A percentile compares a stretch with the other conserved stretches of the same genome.
Conservation (phyloP, 805 yeast species). For the Barnettozyma siamensis region DNA sequence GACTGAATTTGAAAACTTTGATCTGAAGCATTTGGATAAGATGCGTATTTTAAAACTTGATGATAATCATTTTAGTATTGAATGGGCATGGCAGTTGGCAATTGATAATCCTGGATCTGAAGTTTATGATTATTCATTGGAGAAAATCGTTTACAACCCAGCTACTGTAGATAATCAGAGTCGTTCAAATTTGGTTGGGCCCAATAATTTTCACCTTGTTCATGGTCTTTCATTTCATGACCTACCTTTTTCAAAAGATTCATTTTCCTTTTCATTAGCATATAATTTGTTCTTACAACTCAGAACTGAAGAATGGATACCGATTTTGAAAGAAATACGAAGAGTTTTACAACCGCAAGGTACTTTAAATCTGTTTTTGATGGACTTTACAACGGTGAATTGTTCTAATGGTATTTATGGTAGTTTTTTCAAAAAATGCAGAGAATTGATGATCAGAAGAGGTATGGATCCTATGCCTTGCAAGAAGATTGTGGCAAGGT, state of each 20-base stretch:
- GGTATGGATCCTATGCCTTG: slow-evolving; percentile 25
- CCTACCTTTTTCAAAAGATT: slow-evolving; percentile 17
- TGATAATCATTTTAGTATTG: slow-evolving; percentile 12
- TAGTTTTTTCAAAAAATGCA: slow-evolving; percentile 12
- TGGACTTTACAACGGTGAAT: slow-evolving; percentile 20
- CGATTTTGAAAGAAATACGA: slow-evolving; percentile 14
- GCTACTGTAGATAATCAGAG: slow-evolving; percentile 1
- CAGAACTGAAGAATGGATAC: slow-evolving; percentile 20
- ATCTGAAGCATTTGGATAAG: slow-evolving; percentile 12
- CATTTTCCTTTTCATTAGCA: slow-evolving; percentile 18
- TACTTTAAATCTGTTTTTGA: slow-evolving; percentile 13
- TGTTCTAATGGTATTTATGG: slow-evolving; percentile 13
- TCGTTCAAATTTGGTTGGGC: slow-evolving; percentile 13
- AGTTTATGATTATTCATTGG: slow-evolving; percentile 15
- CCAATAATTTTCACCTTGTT: slow-evolving; percentile 18
- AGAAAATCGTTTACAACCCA: slow-evolving; percentile 13
- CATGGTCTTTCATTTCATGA: slow-evolving; percentile 16
- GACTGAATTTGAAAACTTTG: slow-evolving; percentile 19
- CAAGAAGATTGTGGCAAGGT: slow-evolving; percentile 11
- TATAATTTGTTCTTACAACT: slow-evolving; percentile 19
- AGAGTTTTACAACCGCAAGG: slow-evolving; percentile 19
- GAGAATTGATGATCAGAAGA: slow-evolving; percentile 10
- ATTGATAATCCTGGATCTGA: slow-evolving; percentile 20
- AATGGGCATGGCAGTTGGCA: slow-evolving; percentile 25
- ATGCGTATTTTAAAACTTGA: slow-evolving; percentile 13